A percentile compares a stretch with the other conserved stretches of the same genome.
These are phyloP conservation scores for Durotheca rogersii DNA, from an alignment of 495 filamentous ascomycete species.

Conservation along the genomic window DNA sequence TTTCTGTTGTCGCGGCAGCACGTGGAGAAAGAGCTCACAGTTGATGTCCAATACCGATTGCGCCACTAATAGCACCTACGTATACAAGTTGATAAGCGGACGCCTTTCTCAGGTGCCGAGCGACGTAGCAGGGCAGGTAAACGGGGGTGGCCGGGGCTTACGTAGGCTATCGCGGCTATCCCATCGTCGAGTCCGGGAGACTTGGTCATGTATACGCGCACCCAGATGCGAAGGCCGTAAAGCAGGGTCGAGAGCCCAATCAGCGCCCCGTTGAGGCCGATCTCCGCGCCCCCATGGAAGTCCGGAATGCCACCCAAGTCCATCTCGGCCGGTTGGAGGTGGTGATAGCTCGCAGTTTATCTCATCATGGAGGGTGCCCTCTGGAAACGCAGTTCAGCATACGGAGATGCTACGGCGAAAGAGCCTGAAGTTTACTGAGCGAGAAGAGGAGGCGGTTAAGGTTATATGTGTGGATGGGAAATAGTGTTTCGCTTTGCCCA, in stretches of 20 bases:
- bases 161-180: conserved; percentile 29
- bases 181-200: conserved; percentile 35
- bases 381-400: no score
- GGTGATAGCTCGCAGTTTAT: neutral
- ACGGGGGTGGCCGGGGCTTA: conserved; percentile 6
- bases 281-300: conserved; percentile 20
- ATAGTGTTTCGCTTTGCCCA: neutral
- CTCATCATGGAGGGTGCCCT: neutral
- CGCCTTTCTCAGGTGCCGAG: neutral
- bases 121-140: neutral
- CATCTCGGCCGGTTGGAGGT: conserved; percentile 3
- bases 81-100: neutral
- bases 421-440: no score
- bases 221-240: conserved; percentile 29
- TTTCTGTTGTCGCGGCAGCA: no score
- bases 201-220: conserved; percentile 32
- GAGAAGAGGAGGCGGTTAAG: neutral
- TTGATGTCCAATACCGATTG: conserved; percentile 13
- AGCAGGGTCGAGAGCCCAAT: conserved; percentile 33
- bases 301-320: conserved; percentile 15
- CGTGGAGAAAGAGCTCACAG: conserved; percentile 1
- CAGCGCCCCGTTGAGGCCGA: conserved; percentile 25
- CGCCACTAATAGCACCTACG: conserved; percentile 4
- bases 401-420: no score
- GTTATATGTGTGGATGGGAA: neutral